phyloP scores from a whole-genome alignment of 176 grass and related monocot species.

The Secale cereale region DNA sequence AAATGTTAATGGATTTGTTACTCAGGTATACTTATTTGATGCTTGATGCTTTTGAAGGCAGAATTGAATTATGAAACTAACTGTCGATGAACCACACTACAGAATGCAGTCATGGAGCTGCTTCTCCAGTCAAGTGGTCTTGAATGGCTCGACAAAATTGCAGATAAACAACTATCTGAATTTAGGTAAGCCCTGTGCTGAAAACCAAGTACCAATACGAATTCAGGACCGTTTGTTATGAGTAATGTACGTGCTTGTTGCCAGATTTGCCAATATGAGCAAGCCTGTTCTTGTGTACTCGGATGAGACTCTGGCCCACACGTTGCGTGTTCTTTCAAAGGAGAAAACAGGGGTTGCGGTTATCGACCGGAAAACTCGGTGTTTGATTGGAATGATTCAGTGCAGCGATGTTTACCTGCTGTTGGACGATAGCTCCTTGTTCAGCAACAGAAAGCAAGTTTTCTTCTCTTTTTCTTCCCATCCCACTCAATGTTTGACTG shows the following conservation, averaged over 20 bases:
- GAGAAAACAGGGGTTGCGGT: conserved; percentile 40
- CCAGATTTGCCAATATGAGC: conserved; percentile 11
- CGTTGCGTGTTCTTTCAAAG: conserved; percentile 35
- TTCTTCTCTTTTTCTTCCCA: neutral
- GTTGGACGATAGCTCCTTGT: conserved; percentile 46
- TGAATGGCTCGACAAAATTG: conserved; percentile 53
- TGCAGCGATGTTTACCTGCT: conserved; percentile 45
- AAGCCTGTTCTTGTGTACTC: conserved; percentile 31
- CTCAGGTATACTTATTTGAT: conserved; percentile 40
- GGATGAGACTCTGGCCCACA: conserved; percentile 29
- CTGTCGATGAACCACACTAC: neutral
- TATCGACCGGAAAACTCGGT: conserved; percentile 31
- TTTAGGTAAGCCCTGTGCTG: conserved; percentile 31
- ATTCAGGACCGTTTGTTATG: neutral
- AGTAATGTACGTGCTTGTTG: neutral
- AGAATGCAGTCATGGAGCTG: conserved; percentile 52
- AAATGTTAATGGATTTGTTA: conserved; percentile 37
- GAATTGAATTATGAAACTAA: neutral
- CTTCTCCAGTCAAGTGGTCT: conserved; percentile 60
- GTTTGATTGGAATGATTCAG: conserved; percentile 37
- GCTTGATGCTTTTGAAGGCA: neutral
- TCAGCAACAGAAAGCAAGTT: conserved; percentile 48
- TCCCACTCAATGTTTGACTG: neutral
- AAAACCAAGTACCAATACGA: neutral
- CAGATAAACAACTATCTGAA: conserved; percentile 37